Conservation (phyloP, 495 filamentous ascomycete genomes). For the Hypoxylon subgilvum region DNA sequence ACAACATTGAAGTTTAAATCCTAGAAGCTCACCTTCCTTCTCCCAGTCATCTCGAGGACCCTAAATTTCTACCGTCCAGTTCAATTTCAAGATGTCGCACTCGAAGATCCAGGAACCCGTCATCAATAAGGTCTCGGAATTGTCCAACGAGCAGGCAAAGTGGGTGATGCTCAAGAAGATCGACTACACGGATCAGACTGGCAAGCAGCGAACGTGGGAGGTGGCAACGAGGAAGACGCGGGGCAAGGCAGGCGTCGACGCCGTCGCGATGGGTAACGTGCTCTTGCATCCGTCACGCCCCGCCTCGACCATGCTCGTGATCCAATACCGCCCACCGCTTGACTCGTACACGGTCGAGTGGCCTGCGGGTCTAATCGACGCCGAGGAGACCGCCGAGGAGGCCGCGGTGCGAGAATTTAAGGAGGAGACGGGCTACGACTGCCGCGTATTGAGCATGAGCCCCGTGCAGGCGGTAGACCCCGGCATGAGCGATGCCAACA, state of each 20-base stretch:
- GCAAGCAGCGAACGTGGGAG: slow-evolving; percentile 60
- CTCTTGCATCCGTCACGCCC: slow-evolving; percentile 56
- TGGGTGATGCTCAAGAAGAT: slow-evolving; percentile 60
- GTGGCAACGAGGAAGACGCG: slow-evolving; percentile 60
- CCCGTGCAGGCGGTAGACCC: slow-evolving; percentile 53
- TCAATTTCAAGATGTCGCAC: slow-evolving; percentile 32
- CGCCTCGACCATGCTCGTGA: slow-evolving; percentile 57
- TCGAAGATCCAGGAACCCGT: slow-evolving; percentile 51
- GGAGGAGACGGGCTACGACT: slow-evolving; percentile 86
- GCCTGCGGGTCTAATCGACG: slow-evolving; percentile 83
- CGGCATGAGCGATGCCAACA: slow-evolving; percentile 84
- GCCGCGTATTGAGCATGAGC: slow-evolving; percentile 39
- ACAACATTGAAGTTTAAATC: too few relatives aligned
- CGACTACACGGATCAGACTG: slow-evolving; percentile 58
- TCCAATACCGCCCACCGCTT: slow-evolving; percentile 78
- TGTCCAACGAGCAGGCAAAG: slow-evolving; percentile 53
- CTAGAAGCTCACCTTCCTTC: too few relatives aligned
- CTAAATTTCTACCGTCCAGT: too few relatives aligned
- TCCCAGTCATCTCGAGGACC: too few relatives aligned
- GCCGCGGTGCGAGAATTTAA: slow-evolving; percentile 83
- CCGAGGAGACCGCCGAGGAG: slow-evolving; percentile 74
- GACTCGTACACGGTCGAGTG: slow-evolving; percentile 79
- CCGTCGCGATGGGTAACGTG: slow-evolving; percentile 62
- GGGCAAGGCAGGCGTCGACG: slow-evolving; percentile 56
- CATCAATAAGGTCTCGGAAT: slow-evolving; percentile 52